Evolutionary conservation across 2,329 filamentous ascomycete genomes (phyloP).

Genomic region (Rutstroemia sydowiana): DNA sequence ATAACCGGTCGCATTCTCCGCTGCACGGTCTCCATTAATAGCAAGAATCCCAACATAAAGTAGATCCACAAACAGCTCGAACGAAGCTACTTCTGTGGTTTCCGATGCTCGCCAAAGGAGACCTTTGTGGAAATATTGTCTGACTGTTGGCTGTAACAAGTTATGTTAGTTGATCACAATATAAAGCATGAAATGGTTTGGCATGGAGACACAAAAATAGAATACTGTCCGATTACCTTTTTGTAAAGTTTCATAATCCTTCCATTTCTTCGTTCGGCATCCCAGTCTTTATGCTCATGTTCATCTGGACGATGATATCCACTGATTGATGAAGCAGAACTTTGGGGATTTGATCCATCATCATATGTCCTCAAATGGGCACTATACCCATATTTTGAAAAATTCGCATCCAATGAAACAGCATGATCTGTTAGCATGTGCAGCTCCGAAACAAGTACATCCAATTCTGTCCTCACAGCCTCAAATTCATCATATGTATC

Average conservation of each 20-base stretch:
- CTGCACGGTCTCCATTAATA: slow-evolving; percentile 53
- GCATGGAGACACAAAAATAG: neutral
- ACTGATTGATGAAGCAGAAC: slow-evolving; percentile 17
- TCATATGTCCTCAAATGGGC: slow-evolving; percentile 47
- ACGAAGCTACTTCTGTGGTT: slow-evolving; percentile 52
- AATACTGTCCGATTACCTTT: slow-evolving; percentile 25
- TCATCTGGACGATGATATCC: slow-evolving; percentile 20
- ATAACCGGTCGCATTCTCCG: slow-evolving; percentile 46
- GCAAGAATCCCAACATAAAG: slow-evolving; percentile 52
- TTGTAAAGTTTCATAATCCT: slow-evolving; percentile 49
- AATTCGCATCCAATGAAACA: slow-evolving; percentile 51
- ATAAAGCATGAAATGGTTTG: neutral
- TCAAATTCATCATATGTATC: slow-evolving; percentile 50
- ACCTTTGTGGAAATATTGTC: slow-evolving; percentile 60
- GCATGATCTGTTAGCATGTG: slow-evolving; percentile 46
- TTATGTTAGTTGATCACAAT: too few relatives aligned
- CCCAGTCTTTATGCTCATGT: slow-evolving; percentile 33
- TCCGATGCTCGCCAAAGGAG: slow-evolving; percentile 54
- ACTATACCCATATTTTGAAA: slow-evolving; percentile 55
- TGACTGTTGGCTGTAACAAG: slow-evolving; percentile 40
- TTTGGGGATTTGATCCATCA: slow-evolving; percentile 21
- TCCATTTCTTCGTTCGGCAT: slow-evolving; percentile 31
- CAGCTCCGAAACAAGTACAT: slow-evolving; percentile 44
- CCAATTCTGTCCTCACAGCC: slow-evolving; percentile 44
- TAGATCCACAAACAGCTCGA: slow-evolving; percentile 59